Evolutionary conservation across 2,329 filamentous ascomycete genomes (phyloP).

Genomic region (Torrubiella hemipterigena): DNA sequence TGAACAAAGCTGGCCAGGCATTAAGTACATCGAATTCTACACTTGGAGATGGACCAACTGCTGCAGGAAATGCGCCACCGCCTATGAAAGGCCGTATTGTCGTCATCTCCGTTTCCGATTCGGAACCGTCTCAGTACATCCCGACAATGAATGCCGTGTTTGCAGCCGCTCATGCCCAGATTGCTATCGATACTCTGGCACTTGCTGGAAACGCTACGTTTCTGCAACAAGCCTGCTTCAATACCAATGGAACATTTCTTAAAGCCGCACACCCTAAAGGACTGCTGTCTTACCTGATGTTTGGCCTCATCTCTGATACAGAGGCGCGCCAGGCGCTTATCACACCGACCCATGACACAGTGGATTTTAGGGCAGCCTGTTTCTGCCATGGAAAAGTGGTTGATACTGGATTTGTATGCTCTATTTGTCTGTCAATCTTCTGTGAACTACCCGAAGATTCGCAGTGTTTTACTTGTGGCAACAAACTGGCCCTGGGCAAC

Average conservation of each 20-base stretch:
- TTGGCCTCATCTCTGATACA: conserved; percentile 66
- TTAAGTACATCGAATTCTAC: conserved; percentile 44
- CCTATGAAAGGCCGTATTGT: conserved; percentile 55
- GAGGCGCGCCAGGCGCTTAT: conserved; percentile 51
- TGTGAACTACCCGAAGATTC: conserved; percentile 52
- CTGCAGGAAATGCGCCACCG: conserved; percentile 16
- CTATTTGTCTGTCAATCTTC: conserved; percentile 91
- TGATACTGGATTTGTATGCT: conserved; percentile 89
- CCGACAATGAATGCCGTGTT: conserved; percentile 98
- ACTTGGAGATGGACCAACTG: conserved; percentile 22
- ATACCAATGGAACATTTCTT: conserved; percentile 46
- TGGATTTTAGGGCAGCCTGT: conserved; percentile 96
- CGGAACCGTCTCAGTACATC: conserved; percentile 84
- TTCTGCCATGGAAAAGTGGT: conserved; percentile 92
- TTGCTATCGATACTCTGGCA: conserved; percentile 87
- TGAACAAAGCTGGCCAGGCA: conserved; percentile 67
- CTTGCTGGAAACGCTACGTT: conserved; percentile 80
- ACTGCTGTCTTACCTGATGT: conserved; percentile 86
- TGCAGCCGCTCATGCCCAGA: conserved; percentile 74
- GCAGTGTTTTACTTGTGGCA: conserved; percentile 75
- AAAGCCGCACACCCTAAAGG: conserved; percentile 48
- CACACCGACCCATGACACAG: conserved; percentile 67
- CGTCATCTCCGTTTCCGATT: conserved; percentile 77
- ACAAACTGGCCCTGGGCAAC: conserved; percentile 60
- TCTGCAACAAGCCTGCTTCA: conserved; percentile 73